Conservation (phyloP, 768 basidiomycete genomes). For the Leccinum pellstonianum region DNA sequence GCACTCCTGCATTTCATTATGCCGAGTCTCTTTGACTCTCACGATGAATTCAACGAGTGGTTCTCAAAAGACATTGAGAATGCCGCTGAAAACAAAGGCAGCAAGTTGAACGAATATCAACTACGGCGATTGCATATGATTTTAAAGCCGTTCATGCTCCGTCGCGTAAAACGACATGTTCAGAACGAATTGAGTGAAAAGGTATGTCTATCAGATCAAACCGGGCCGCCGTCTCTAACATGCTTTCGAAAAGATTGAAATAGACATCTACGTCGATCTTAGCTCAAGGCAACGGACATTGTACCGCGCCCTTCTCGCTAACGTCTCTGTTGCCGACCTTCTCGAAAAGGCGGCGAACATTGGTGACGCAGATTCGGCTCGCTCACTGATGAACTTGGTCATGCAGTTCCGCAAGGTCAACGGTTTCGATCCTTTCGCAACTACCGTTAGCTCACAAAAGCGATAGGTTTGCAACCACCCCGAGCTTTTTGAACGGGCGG, state of each 20-base stretch:
- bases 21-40: constrained; percentile 98
- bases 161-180: constrained; percentile 97
- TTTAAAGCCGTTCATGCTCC: constrained; percentile 97
- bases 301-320: constrained; percentile 86
- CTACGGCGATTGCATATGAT: constrained; percentile 96
- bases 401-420: constrained; percentile 98
- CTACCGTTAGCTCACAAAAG: constrained; percentile 6
- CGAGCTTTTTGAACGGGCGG: constrained; percentile 95
- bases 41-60: constrained; percentile 99
- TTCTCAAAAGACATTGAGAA: constrained; percentile 99
- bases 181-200: constrained; percentile 99
- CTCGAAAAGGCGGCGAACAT: constrained; percentile 90
- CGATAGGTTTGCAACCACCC: constrained; percentile 94
- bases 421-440: constrained; percentile 2
- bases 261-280: constrained; percentile 91
- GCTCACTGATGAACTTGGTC: constrained; percentile 97
- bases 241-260: constrained; percentile 87
- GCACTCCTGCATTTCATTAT: constrained; percentile 99
- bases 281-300: constrained; percentile 89
- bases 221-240: constrained; percentile 80
- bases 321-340: constrained; percentile 93
- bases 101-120: constrained; percentile 93
- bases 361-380: constrained; percentile 87
- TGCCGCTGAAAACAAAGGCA: constrained; percentile 86
- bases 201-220: constrained; percentile 42